Evolutionary conservation across 2,329 filamentous ascomycete species (phyloP).

Genomic region (Paracoccidioides lutzii): DNA sequence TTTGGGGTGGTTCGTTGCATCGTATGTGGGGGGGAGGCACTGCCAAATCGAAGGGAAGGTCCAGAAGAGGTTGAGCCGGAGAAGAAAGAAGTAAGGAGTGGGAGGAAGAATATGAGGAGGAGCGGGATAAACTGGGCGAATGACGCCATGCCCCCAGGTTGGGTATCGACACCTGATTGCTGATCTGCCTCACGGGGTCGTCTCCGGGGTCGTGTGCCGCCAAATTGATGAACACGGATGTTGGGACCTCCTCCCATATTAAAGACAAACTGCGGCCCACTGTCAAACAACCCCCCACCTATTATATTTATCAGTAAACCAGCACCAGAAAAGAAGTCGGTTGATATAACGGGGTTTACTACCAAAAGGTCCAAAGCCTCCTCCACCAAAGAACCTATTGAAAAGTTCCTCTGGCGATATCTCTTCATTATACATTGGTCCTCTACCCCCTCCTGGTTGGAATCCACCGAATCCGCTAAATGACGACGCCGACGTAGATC

Average conservation of each 20-base stretch:
- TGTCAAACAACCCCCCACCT: constrained; percentile 52
- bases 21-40: constrained; percentile 57
- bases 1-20: constrained; percentile 57
- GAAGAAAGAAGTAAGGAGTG: constrained; percentile 70
- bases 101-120: constrained; percentile 75
- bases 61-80: constrained; percentile 43
- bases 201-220: constrained; percentile 61
- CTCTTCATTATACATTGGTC: constrained; percentile 70
- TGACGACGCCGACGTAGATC: constrained; percentile 28
- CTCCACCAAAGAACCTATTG: constrained; percentile 77
- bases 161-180: constrained; percentile 39
- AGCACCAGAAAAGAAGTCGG: background rate
- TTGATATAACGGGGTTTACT: constrained; percentile 20
- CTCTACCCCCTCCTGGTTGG: constrained; percentile 36
- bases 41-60: constrained; percentile 66
- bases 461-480: constrained; percentile 33
- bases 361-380: constrained; percentile 56
- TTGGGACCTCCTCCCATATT: constrained; percentile 87
- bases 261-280: constrained; percentile 82
- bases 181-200: constrained; percentile 55
- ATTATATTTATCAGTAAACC: constrained; percentile 5
- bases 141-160: constrained; percentile 41
- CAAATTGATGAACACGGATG: constrained; percentile 90
- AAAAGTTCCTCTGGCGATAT: constrained; percentile 96
- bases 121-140: constrained; percentile 71